Conservation (phyloP, 768 basidiomycete species). For the Cystobasidiopsis lactophilus region DNA sequence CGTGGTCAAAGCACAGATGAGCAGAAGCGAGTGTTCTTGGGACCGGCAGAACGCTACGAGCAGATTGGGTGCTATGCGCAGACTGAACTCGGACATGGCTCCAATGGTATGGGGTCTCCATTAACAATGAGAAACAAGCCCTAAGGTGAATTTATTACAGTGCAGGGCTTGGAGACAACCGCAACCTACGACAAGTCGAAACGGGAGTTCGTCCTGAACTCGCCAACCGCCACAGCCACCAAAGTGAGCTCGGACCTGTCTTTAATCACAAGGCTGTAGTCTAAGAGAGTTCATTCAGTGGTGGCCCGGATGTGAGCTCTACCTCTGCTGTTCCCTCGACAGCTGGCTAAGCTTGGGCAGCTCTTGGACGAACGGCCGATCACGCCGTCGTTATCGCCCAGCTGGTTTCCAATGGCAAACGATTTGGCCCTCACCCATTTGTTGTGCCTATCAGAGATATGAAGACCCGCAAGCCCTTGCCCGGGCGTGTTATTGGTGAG, state of each 20-base stretch:
- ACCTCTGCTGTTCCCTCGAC: too few relatives aligned
- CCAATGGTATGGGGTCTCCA: constrained; percentile 25
- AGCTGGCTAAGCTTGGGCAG: constrained; percentile 14
- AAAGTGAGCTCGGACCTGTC: constrained; percentile 28
- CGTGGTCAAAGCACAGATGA: constrained; percentile 17
- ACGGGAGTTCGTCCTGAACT: constrained; percentile 49
- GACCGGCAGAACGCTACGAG: constrained; percentile 16
- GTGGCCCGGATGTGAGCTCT: too few relatives aligned
- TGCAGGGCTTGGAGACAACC: constrained; percentile 46
- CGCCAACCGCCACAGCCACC: constrained; percentile 46
- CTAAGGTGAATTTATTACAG: too few relatives aligned
- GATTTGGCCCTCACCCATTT: constrained; percentile 53
- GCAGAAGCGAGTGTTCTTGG: constrained; percentile 19
- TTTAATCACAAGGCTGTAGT: too few relatives aligned
- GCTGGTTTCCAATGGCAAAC: constrained; percentile 29
- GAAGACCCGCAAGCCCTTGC: constrained; percentile 38
- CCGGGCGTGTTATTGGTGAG: constrained; percentile 45
- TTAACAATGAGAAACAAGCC: too few relatives aligned
- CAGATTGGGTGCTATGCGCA: constrained; percentile 17
- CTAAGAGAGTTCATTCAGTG: too few relatives aligned
- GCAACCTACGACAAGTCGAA: constrained; percentile 46
- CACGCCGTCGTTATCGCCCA: constrained; percentile 57
- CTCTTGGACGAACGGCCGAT: constrained; percentile 45
- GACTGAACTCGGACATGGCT: constrained; percentile 38
- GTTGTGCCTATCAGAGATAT: constrained; percentile 46